Conservation (phyloP, 1,139 yeast genomes). For the Arxiozyma slooffiae region DNA sequence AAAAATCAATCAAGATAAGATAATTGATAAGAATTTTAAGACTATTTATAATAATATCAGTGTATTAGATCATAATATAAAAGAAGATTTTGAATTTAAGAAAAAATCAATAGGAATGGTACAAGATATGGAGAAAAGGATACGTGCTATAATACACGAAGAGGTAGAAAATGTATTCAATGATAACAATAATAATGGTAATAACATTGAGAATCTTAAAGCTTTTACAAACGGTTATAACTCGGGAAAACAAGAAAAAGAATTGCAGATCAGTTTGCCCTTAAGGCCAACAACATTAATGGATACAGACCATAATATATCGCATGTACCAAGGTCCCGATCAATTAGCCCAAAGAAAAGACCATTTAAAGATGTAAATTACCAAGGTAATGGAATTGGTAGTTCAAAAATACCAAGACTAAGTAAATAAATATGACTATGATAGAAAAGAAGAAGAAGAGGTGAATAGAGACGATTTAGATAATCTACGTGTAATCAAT, state of each 20-base stretch:
- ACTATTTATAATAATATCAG: constrained; percentile 10
- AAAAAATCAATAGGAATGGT: not conserved
- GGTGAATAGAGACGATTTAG: not conserved
- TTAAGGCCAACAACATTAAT: not conserved
- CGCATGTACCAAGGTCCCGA: constrained; percentile 1
- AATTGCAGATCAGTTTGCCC: not conserved
- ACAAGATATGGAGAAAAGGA: not conserved
- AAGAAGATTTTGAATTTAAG: not conserved
- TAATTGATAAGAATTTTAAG: constrained; percentile 13
- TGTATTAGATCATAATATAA: not conserved
- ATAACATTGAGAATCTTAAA: not conserved
- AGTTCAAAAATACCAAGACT: constrained; percentile 7
- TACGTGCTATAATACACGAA: constrained; percentile 9
- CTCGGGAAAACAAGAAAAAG: not conserved
- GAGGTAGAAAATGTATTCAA: not conserved
- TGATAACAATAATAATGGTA: too few species aligned
- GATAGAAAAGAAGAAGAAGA: too few species aligned
- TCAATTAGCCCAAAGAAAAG: constrained; percentile 4
- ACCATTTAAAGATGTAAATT: not conserved
- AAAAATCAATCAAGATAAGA: constrained; percentile 8
- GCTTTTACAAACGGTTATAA: not conserved
- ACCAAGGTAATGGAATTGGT: not conserved
- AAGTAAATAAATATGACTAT: constrained; percentile 1
- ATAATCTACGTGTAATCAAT: not conserved
- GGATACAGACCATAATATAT: not conserved